Conservation (phyloP, 306 rosid species). For the Quillaja saponaria region DNA sequence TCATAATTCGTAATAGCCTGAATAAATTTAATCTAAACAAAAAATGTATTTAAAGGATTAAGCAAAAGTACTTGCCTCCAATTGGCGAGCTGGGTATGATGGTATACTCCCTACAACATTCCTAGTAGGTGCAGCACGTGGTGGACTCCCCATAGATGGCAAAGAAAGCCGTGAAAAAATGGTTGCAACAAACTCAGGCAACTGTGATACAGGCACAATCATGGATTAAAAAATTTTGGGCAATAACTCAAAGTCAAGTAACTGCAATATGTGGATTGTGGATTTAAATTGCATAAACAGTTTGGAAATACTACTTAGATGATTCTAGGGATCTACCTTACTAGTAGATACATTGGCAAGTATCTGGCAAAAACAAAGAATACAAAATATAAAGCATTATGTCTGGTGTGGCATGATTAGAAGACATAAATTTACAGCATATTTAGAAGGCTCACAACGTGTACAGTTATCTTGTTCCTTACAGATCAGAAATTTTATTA, state of each 20-base stretch:
- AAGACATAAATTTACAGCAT: constrained; percentile 13
- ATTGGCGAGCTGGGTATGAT: constrained; percentile 61
- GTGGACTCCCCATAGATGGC: constrained; percentile 71
- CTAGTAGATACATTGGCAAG: constrained; percentile 14
- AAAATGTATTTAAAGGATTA: constrained; percentile 10
- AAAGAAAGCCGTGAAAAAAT: constrained; percentile 68
- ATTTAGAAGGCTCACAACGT: constrained; percentile 2
- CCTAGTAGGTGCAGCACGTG: constrained; percentile 61
- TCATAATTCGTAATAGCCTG: too few relatives aligned
- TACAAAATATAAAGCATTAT: not conserved
- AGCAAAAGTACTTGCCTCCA: constrained; percentile 64
- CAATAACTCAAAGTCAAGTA: constrained; percentile 29
- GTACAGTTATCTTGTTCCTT: constrained; percentile 12
- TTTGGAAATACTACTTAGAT: too few relatives aligned
- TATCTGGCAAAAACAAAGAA: not conserved
- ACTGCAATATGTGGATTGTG: constrained; percentile 18
- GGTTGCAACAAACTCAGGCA: constrained; percentile 70
- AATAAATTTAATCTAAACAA: not conserved
- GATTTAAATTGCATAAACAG: constrained; percentile 3
- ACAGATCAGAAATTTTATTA: constrained; percentile 3
- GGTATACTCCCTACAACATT: constrained; percentile 53
- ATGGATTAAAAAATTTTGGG: constrained; percentile 19
- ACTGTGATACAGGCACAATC: constrained; percentile 50
- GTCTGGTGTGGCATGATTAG: not conserved
- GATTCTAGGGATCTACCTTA: not conserved